Evolutionary conservation across 148 eudicot species (phyloP), one percentile per base, ranked within the genome.

Genomic region (Beta vulgaris): DNA sequence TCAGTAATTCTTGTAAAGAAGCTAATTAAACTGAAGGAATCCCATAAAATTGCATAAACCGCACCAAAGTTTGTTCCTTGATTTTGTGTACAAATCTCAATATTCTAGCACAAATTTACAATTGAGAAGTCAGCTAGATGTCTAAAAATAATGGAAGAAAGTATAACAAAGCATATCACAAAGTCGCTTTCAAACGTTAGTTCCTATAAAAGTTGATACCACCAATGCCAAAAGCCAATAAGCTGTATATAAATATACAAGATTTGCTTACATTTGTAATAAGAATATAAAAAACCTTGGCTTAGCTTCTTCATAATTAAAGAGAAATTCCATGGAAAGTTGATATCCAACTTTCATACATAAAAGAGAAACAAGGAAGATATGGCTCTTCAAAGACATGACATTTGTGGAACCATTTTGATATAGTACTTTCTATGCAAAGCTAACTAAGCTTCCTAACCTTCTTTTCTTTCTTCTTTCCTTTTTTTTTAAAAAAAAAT

Each of bases 371-470:
- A 13, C 11, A 44, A 29, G 23, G 4, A 57, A 57, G 73, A 72
- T 73, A 26, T 40, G 67, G 21, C 23, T 42, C 55, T 23, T 39
- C 21, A 18, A 31, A 40, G 40, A 28, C 42, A 16, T 6, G 74
- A 37, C n/a, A 19, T 28, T 73, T 12, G 0, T 1, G 28, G 9
- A 72, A 60, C 34, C n/a, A 13, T 28, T 39, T 37, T 6, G 31
- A 3, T 28, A 6, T 16, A 28, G 11, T 35, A 19, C 73, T 72
- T 54, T 54, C 49, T 35, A 11, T 54, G 75, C 64, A 29, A 61
- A 28, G 40, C 25, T 63, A 34, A 71, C 31, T 49, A 54, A 54
- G 77, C 62, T 49, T 64, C 49, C 25, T 21, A 74, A 46, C 57
- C 18, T 6, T 18, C 34, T 23, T 32, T 9, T 35, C 4, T 28